These are phyloP conservation scores for Wickerhamiella occidentalis DNA, from an alignment of 805 yeast genomes.

Conservation along the genomic window DNA sequence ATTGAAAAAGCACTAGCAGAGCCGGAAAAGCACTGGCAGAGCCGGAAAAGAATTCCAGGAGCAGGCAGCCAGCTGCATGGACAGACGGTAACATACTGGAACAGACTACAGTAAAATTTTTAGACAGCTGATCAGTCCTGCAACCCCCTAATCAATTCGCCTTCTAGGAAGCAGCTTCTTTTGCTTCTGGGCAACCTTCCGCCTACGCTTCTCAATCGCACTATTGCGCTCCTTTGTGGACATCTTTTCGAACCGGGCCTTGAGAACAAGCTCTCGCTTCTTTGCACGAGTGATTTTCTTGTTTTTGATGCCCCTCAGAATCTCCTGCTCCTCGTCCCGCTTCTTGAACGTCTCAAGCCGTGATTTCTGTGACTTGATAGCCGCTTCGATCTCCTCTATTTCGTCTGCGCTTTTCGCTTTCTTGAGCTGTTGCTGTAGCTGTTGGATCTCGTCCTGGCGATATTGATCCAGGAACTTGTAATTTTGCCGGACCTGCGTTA, in stretches of 20 bases:
- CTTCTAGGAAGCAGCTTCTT: slow-evolving; percentile 27
- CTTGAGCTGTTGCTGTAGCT: slow-evolving; percentile 41
- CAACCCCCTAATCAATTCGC: background rate
- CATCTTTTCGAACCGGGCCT: slow-evolving; percentile 29
- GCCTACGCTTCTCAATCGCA: slow-evolving; percentile 27
- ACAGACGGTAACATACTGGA: no score
- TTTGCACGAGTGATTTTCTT: slow-evolving; percentile 33
- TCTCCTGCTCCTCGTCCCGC: slow-evolving; percentile 60
- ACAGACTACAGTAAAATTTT: no score
- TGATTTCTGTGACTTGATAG: slow-evolving; percentile 27
- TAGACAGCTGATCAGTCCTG: no score
- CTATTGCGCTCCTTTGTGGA: slow-evolving; percentile 27
- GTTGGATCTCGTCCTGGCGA: slow-evolving; percentile 56
- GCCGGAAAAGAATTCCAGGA: no score
- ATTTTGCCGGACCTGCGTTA: slow-evolving; percentile 52
- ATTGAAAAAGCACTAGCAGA: no score
- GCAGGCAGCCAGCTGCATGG: no score
- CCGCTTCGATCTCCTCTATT: slow-evolving; percentile 25
- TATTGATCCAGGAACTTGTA: slow-evolving; percentile 82
- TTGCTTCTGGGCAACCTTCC: slow-evolving; percentile 31
- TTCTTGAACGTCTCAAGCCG: slow-evolving; percentile 53
- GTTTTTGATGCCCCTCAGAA: slow-evolving; percentile 54
- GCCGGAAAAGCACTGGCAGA: no score
- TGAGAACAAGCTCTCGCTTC: slow-evolving; percentile 28
- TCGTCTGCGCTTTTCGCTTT: slow-evolving; percentile 37